phyloP scores from a whole-genome alignment of 2,329 filamentous ascomycete genomes.

The Rasamsonia emersonii region DNA sequence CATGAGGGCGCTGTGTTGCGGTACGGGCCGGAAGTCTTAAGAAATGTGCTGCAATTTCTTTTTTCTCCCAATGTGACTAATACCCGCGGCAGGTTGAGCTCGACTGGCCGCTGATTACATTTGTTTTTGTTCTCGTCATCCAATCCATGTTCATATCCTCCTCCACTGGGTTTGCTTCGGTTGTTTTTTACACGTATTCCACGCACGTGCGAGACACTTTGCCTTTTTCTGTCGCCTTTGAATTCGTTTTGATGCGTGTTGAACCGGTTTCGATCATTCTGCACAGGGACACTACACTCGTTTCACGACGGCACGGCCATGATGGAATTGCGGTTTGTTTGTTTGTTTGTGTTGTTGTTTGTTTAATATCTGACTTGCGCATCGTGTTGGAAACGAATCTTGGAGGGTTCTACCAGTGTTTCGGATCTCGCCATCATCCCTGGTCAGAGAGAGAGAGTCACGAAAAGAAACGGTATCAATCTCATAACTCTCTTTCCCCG shows the following conservation, averaged over 20 bases:
- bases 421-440: too few relatives aligned
- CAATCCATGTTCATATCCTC: conserved; percentile 1
- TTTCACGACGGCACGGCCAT: conserved; percentile 12
- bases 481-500: neutral
- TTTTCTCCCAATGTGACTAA: conserved; percentile 16
- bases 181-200: conserved; percentile 1
- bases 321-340: conserved; percentile 10
- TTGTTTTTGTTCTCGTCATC: conserved; percentile 3
- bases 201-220: neutral
- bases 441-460: too few relatives aligned
- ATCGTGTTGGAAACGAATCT: too few relatives aligned
- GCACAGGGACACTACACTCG: conserved; percentile 9
- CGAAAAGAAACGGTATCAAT: too few relatives aligned
- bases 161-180: conserved; percentile 1
- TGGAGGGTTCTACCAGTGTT: too few relatives aligned
- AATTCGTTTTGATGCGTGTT: conserved; percentile 7
- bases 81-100: conserved; percentile 26
- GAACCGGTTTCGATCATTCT: conserved; percentile 7
- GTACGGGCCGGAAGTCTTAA: conserved; percentile 37
- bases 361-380: too few relatives aligned
- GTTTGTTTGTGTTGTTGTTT: conserved; percentile 3
- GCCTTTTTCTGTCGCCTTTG: conserved; percentile 3
- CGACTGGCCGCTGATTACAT: conserved; percentile 3
- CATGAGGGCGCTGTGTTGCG: conserved; percentile 87
- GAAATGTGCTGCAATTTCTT: conserved; percentile 5